Percentiles rank a stretch among this genome's conserved stretches.
Evolutionary conservation across 2,329 filamentous ascomycete species (phyloP).

Genomic region (Myriosclerotinia duriaeana): DNA sequence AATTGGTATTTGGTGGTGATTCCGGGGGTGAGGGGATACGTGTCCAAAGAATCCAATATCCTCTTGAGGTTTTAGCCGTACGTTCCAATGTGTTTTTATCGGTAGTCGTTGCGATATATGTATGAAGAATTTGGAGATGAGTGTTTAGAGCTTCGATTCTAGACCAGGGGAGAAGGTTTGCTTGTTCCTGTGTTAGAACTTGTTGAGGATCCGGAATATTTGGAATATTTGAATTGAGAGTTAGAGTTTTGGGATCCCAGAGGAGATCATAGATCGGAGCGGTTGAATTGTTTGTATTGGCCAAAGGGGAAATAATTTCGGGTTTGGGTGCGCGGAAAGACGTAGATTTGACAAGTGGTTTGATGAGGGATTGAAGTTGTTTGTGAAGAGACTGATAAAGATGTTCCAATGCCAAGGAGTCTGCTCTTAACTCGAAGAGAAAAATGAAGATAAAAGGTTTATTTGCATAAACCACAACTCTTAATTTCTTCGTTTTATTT

Average conservation of each 20-base stretch:
- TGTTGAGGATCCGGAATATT: constrained; percentile 56
- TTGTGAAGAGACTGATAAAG: constrained; percentile 61
- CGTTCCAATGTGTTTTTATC: constrained; percentile 53
- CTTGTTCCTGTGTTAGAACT: constrained; percentile 32
- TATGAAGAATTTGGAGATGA: constrained; percentile 62
- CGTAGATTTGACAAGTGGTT: constrained; percentile 57
- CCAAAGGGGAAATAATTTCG: constrained; percentile 30
- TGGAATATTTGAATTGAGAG: constrained; percentile 63
- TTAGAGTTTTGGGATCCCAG: constrained; percentile 58
- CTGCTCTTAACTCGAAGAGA: constrained; percentile 63
- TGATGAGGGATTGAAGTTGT: constrained; percentile 59
- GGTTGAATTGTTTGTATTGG: constrained; percentile 26
- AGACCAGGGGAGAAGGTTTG: constrained; percentile 50
- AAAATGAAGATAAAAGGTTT: constrained; percentile 77
- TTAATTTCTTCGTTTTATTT: constrained; percentile 57
- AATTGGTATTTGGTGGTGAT: neutral
- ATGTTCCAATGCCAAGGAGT: constrained; percentile 55
- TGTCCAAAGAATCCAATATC: constrained; percentile 71
- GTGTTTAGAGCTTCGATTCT: constrained; percentile 64
- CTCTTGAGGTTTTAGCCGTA: constrained; percentile 64
- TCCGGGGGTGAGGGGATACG: constrained; percentile 48
- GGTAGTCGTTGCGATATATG: constrained; percentile 48
- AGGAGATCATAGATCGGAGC: constrained; percentile 59
- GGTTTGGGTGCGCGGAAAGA: constrained; percentile 56
- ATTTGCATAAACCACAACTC: constrained; percentile 71